A percentile compares a stretch with the other conserved stretches of the same genome.
Conservation (phyloP, 768 basidiomycete genomes). For the Terana coerulea region DNA sequence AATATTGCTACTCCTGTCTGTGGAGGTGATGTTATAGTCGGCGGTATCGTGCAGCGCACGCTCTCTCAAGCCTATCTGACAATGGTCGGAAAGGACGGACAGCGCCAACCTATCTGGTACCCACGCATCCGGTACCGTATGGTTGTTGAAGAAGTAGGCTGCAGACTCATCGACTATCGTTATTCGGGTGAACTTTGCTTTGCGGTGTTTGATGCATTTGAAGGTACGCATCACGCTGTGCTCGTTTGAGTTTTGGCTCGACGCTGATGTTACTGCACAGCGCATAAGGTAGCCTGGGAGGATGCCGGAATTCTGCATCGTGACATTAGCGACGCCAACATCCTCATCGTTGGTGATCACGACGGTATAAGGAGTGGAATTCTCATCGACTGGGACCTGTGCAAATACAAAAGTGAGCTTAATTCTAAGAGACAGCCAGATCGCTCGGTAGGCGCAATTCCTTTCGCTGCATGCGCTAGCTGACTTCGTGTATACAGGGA, state of each 20-base stretch:
- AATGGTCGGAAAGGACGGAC: background rate
- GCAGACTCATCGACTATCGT: background rate
- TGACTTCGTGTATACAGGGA: conserved; percentile 10
- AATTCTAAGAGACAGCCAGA: background rate
- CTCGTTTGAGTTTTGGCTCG: background rate
- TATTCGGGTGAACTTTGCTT: background rate
- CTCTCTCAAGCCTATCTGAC: background rate
- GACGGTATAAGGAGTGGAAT: background rate
- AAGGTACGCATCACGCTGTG: background rate
- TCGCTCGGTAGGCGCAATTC: background rate
- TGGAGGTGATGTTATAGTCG: background rate
- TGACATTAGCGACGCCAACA: conserved; percentile 2
- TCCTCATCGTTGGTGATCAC: background rate
- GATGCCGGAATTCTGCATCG: background rate
- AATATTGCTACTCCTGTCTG: background rate
- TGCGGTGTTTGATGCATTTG: background rate
- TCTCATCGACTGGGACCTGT: conserved; percentile 11
- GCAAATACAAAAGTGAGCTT: conserved; percentile 2
- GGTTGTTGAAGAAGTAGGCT: background rate
- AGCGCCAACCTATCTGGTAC: too few species aligned
- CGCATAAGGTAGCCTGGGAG: background rate
- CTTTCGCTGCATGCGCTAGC: background rate
- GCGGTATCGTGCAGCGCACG: background rate
- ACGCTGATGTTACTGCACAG: background rate
- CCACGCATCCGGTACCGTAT: background rate